phyloP scores from a whole-genome alignment of 2,329 filamentous ascomycete genomes.

The Lachnellula cervina region DNA sequence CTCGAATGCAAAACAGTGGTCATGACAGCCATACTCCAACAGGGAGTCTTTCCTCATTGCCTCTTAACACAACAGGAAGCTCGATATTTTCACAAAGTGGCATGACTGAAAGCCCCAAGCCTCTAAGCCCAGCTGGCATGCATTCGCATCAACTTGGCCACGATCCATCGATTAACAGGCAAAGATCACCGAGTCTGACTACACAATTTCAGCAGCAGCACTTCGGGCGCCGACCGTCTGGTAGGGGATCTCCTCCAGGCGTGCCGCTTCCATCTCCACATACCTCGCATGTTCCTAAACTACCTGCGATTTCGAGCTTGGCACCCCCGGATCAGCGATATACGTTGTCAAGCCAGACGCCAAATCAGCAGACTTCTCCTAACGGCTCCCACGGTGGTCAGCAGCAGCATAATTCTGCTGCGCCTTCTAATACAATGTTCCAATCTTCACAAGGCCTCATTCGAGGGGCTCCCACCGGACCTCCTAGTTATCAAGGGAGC shows the following conservation, averaged over 20 bases:
- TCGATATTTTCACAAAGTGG: constrained; percentile 63
- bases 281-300: constrained; percentile 28
- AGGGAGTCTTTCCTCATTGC: constrained; percentile 46
- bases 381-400: constrained; percentile 17
- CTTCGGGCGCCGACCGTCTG: constrained; percentile 52
- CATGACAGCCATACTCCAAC: constrained; percentile 42
- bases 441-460: constrained; percentile 45
- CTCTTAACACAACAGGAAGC: constrained; percentile 39
- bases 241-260: constrained; percentile 44
- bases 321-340: constrained; percentile 32
- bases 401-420: constrained; percentile 23
- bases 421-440: constrained; percentile 28
- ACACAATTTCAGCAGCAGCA: constrained; percentile 62
- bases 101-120: constrained; percentile 85
- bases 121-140: constrained; percentile 59
- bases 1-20: constrained; percentile 38
- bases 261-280: constrained; percentile 30
- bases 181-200: constrained; percentile 61
- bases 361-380: constrained; percentile 20
- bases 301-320: constrained; percentile 29
- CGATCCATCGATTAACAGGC: constrained; percentile 49
- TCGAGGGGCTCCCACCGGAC: constrained; percentile 16
- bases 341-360: constrained; percentile 27
- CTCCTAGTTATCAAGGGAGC: constrained; percentile 45
- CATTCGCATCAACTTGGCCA: constrained; percentile 47